phyloP scores from a whole-genome alignment of 768 basidiomycete species.

The Suillus plorans region DNA sequence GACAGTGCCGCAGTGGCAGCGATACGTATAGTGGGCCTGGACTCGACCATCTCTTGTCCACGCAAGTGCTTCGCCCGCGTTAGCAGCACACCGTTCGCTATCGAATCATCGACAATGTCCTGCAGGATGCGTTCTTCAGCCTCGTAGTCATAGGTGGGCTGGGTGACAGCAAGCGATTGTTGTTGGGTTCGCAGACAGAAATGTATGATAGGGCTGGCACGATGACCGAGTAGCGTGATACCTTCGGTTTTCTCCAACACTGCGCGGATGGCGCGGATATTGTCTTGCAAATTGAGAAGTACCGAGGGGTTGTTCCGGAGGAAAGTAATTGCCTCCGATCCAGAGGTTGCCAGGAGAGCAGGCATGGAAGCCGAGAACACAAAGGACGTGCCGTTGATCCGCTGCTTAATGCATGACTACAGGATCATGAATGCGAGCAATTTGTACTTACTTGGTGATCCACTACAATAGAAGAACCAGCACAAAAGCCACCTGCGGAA shows the following conservation, averaged over 20 bases:
- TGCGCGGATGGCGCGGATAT: slow-evolving; percentile 72
- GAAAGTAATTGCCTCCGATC: slow-evolving; percentile 82
- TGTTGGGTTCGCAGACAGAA: slow-evolving; percentile 54
- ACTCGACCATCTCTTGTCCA: slow-evolving; percentile 82
- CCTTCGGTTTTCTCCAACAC: slow-evolving; percentile 78
- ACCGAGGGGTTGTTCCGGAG: slow-evolving; percentile 75
- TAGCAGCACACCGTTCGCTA: slow-evolving; percentile 80
- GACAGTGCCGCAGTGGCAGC: slow-evolving; percentile 76
- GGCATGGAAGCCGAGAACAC: slow-evolving; percentile 98
- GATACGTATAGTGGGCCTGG: slow-evolving; percentile 83
- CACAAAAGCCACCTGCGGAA: slow-evolving; percentile 92
- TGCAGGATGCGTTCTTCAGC: slow-evolving; percentile 82
- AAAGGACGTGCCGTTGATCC: slow-evolving; percentile 93
- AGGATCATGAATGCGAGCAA: background rate
- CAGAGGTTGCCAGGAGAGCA: slow-evolving; percentile 82
- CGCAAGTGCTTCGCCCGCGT: slow-evolving; percentile 81
- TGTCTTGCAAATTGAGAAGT: slow-evolving; percentile 76
- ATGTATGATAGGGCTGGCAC: slow-evolving; percentile 86
- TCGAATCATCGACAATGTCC: slow-evolving; percentile 87
- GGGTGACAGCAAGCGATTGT: slow-evolving; percentile 20
- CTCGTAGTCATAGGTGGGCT: slow-evolving; percentile 46
- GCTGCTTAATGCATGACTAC: slow-evolving; percentile 41
- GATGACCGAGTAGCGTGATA: slow-evolving; percentile 85
- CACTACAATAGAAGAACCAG: slow-evolving; percentile 78
- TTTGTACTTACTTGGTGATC: slow-evolving; percentile 72